Base-by-base conservation (phyloP, 805 yeast genomes). In the Candida krabiensis region DNA sequence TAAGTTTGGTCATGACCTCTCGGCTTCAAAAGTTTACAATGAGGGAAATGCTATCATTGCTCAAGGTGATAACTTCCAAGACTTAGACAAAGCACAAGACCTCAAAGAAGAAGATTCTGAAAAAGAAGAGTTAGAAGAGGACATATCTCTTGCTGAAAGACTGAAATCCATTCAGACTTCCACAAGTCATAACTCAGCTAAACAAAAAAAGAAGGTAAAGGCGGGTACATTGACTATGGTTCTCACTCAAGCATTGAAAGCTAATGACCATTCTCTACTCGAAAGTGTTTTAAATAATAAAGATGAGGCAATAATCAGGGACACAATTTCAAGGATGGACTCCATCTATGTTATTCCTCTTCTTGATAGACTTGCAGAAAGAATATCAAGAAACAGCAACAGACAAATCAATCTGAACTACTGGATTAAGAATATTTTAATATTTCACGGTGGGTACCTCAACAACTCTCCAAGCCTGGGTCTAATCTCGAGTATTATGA, bases 211-310 rank as follows among this genome's bases (percentile, higher is more conserved):
- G 44, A 72, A 71, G 39, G 77, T 80, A 15, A 74, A 79, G 7
- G 77, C 85, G 4, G 95, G 93, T 35, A 79, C 96, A 2, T 75
- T 90, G 43, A 79, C 96, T 2, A 80, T 85, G 1, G 78, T 93
- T n/a, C 70, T 93, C 30, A 71, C 90, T 11, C 99, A 93, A 66
- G 91, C 99, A 0, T 71, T 93, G 45, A 81, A 79, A 52, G 81
- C 95, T 15, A 86, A 86, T 53, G 99, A 93, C 59, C 89, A 82
- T 53, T 68, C 93, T 8, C 69, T 93, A 40, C 70, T 93, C 45
- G 98, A 93, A 60, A 79, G 87, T 3, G 96, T 95, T 9, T 70
- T 93, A 46, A 63, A 63, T 41, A 75, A 75, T 49, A 67, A 70
- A 33, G 81, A 77, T 47, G 75, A 75, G 33, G 58, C 54, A 5